A percentile compares a stretch with the other conserved stretches of the same genome.
Conservation (phyloP, 2,329 filamentous ascomycete species). For the Septoria linicola region DNA sequence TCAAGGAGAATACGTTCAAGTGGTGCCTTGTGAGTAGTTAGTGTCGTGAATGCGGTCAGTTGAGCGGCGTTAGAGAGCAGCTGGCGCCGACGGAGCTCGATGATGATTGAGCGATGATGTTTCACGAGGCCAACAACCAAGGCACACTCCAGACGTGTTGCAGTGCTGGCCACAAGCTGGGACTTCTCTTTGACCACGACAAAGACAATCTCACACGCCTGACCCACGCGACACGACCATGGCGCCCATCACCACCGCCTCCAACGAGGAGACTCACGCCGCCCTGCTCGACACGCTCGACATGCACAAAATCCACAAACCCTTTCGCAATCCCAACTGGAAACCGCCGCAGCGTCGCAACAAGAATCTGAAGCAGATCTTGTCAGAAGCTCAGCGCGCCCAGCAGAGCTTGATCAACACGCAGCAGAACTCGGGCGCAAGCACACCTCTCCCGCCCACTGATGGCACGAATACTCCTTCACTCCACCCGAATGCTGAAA, state of each 20-base stretch:
- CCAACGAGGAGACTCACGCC: constrained; percentile 76
- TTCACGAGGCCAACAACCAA: too few relatives aligned
- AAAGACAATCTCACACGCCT: neutral
- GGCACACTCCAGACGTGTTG: too few relatives aligned
- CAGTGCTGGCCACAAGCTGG: too few relatives aligned
- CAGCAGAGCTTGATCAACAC: constrained; percentile 88
- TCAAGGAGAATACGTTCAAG: neutral
- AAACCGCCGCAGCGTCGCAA: constrained; percentile 92
- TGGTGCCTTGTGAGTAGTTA: too few relatives aligned
- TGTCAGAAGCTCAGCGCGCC: constrained; percentile 81
- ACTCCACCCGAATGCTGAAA: constrained; percentile 80
- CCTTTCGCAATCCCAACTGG: constrained; percentile 88
- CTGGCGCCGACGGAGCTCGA: too few relatives aligned
- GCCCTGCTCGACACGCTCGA: constrained; percentile 87
- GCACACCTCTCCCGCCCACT: constrained; percentile 55
- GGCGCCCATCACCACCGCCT: constrained; percentile 64
- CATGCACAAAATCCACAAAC: constrained; percentile 80
- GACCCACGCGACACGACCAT: constrained; percentile 41
- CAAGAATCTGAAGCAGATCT: constrained; percentile 97
- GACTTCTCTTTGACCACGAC: too few relatives aligned
- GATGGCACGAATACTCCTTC: constrained; percentile 49
- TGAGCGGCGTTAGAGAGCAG: constrained; percentile 2
- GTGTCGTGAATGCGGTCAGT: constrained; percentile 19
- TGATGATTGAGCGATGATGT: too few relatives aligned
- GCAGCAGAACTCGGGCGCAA: constrained; percentile 70